Evolutionary conservation across 2,329 filamentous ascomycete genomes (phyloP), one percentile per base, ranked within the genome.

Genomic region (Cladophialophora immunda): DNA sequence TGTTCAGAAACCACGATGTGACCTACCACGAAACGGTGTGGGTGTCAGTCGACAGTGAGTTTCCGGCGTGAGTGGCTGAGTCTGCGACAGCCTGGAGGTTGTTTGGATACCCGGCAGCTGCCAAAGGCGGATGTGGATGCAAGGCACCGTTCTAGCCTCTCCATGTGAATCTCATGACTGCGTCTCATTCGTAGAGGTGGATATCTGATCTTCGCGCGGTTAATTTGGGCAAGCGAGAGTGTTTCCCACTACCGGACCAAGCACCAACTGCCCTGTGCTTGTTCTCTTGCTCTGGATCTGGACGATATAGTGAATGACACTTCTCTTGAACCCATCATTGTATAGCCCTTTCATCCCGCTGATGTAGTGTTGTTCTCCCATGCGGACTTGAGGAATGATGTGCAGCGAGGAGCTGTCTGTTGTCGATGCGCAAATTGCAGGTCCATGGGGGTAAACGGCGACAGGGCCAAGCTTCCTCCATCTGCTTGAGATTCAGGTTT

Each of bases 371-470:
- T 25, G 19, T 25, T 1, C 45, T 5, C 15, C 13, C 13, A 17
- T 17, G 17, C 36, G 17, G 19, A 30, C 11, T 29, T 29, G 19
- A 22, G 41, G 32, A 17, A 22, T 38, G 34, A 36, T 27, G 32
- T 50, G 22, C 30, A 4, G 9, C 8, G 25, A 55, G 52, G 27
- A 55, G 41, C 13, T 22, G 19, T 34, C 15, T 38, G 58, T 50
- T 15, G 45, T 2, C 6, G 30, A 53, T 19, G 19, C 19, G 58
- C 32, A 61, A 61, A 61, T 61, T 61, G 58, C 58, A 61, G 58
- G 58, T 36, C 47, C 57, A 59, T 9, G 56, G 36, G 32, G 19
- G 19, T 13, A 50, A 50, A 50, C 45, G 22, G 45, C 45, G 6
- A 25, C 7, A 50, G 1, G 13, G 45, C 45, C 45, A 50, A 50